These are phyloP conservation scores for Plasmopara muralis DNA, from an alignment of 352 stramenopile species.

Conservation along the genomic window DNA sequence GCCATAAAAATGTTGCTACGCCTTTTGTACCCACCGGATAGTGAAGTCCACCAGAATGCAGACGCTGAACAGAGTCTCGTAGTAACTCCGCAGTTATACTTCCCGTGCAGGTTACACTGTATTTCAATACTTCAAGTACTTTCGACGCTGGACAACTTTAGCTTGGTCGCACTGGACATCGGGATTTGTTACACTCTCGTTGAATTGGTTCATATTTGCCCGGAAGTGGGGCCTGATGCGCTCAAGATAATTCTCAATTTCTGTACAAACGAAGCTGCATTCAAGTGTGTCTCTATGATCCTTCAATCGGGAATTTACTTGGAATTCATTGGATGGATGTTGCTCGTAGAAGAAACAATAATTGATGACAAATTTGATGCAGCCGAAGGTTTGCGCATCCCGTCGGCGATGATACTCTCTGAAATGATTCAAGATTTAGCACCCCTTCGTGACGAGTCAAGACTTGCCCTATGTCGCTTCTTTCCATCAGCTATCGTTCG, in stretches of 20 bases:
- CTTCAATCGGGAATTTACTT: slow-evolving; percentile 67
- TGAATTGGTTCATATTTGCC: slow-evolving; percentile 58
- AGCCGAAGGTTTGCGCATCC: slow-evolving; percentile 47
- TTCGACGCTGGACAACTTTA: slow-evolving; percentile 53
- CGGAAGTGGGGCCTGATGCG: slow-evolving; percentile 42
- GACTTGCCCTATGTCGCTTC: slow-evolving; percentile 52
- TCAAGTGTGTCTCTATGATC: slow-evolving; percentile 50
- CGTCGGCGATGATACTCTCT: slow-evolving; percentile 52
- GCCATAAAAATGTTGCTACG: slow-evolving; percentile 72
- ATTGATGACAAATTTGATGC: slow-evolving; percentile 55
- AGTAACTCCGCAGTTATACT: slow-evolving; percentile 53
- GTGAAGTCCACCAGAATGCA: slow-evolving; percentile 65
- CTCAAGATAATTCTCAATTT: slow-evolving; percentile 66
- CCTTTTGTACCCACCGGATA: slow-evolving; percentile 65
- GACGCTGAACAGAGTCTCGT: slow-evolving; percentile 42
- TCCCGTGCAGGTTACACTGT: slow-evolving; percentile 54
- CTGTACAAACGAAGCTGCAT: slow-evolving; percentile 38
- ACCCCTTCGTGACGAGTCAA: slow-evolving; percentile 43
- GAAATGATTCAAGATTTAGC: slow-evolving; percentile 47
- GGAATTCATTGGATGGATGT: slow-evolving; percentile 73
- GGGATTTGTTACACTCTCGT: slow-evolving; percentile 77
- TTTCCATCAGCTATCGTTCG: slow-evolving; percentile 61
- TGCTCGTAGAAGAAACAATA: slow-evolving; percentile 56
- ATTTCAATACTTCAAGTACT: slow-evolving; percentile 48
- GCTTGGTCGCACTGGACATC: slow-evolving; percentile 36